Base-by-base conservation (phyloP, 2,329 filamentous ascomycete genomes). In the Acephala macrosclerotiorum region DNA sequence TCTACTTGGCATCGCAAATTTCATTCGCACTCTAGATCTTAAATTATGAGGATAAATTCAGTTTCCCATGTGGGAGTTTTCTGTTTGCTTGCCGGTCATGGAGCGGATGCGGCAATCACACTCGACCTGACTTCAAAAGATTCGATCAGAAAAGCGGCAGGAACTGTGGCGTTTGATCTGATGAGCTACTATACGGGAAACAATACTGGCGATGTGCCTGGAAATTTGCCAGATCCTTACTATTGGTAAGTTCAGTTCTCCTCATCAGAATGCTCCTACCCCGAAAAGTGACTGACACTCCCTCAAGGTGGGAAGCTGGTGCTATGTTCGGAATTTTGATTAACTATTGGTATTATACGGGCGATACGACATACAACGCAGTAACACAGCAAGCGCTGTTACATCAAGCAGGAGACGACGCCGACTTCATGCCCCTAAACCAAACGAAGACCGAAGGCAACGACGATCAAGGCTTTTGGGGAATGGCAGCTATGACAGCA, bases 271-370 rank as follows among this genome's bases (percentile, higher is more conserved):
- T 22, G n/a, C n/a, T n/a, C n/a, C n/a, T n/a, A n/a, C 4, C 7
- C 6, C 11, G n/a, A 20, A n/a, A 49, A 22, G 25, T 29, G 2
- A 7, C 49, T 53, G 18, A 53, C 45, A 5, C 18, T 29, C 11
- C 6, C 20, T 20, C 25, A 53, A 33, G 49, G 49, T 86, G 72
- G 83, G 82, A 85, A 70, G 86, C 93, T 89, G 92, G 90, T 91
- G 79, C 90, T 83, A 87, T 94, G 29, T 33, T 33, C 29, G 29
- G 29, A 35, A 83, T 89, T 2, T 80, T 96, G 65, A 83, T 96
- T 63, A 91, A 96, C 72, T 96, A 96, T 77, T 96, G 92, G 91
- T 91, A 89, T 74, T 92, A 92, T 75, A 94, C 92, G 0, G 88
- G 88, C 25, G 91, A 95, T 74, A 81, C 83, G 11, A 83, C 84